Base-by-base conservation (phyloP, 805 yeast species). In the Candida tibetensis region DNA sequence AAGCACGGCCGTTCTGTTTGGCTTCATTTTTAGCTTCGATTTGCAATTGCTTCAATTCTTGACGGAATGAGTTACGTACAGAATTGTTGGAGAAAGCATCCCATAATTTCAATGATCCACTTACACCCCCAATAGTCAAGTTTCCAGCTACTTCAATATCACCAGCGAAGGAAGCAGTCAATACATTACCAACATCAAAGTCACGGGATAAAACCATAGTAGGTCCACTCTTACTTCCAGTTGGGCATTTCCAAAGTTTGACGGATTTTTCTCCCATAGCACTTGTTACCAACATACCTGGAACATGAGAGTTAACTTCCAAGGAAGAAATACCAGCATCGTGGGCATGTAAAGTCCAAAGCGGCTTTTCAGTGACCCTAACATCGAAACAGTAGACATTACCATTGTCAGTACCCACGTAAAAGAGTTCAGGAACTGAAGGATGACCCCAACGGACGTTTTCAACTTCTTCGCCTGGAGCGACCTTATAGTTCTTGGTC, bases 271-370 rank as follows among this genome's bases (percentile, higher is more conserved):
- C 99, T 39, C 90, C 86, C 89, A 85, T 84, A 4, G 96, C 95
- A 35, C 93, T 82, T 1, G 98, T 87, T 17, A 81, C 79, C 55
- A 93, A 62, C 71, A 86, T 65, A 14, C 91, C 93, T 17, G 82
- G 81, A 22, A 88, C 58, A 55, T 69, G 76, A 17, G 58, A 57
- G 64, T 87, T 90, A 26, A 82, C 74, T 48, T 82, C 83, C 49
- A 93, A 73, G 2, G 91, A 72, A 4, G 96, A 83, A 44, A 93
- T 83, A 44, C 95, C 97, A 2, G 95, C 77, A 64, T 93, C 98
- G 60, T 93, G 99, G 2, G 98, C 98, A 62, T 93, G 96, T 50
- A 93, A 71, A 2, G 95, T 87, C 99, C 99, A 93, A 22, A 91
- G 53, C 14, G 97, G 90, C 47, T 74, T 75, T 32, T 72, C 74